A percentile compares a stretch with the other conserved stretches of the same genome.
phyloP scores from a whole-genome alignment of 192 early-diverging fungal species.

The Cetraspora pellucida region DNA sequence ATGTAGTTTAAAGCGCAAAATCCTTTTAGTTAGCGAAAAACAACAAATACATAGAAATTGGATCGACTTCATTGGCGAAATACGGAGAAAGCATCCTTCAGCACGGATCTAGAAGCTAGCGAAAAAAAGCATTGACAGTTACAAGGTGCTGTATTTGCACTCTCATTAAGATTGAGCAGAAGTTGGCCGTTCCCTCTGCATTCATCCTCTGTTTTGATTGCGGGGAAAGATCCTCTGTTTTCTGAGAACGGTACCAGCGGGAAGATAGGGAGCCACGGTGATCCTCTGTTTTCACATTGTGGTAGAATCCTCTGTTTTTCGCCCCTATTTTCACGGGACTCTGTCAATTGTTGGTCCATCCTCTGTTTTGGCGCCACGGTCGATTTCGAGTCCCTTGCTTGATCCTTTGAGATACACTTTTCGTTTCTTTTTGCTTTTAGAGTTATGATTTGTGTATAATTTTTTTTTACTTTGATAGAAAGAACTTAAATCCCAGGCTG shows the following conservation, averaged over 20 bases:
- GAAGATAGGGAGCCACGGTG: constrained; percentile 18
- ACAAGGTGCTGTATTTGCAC: not conserved
- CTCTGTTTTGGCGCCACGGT: constrained; percentile 12
- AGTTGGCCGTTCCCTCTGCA: constrained; percentile 16
- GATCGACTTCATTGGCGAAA: not conserved
- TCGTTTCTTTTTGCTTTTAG: constrained; percentile 7
- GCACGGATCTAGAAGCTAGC: constrained; percentile 3
- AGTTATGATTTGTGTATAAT: not conserved
- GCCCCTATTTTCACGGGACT: constrained; percentile 10
- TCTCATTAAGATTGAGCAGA: not conserved
- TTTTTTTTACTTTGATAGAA: not conserved
- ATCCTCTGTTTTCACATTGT: constrained; percentile 23
- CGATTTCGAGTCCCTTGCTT: not conserved
- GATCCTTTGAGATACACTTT: constrained; percentile 3
- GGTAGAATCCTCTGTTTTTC: constrained; percentile 19
- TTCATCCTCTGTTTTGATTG: constrained; percentile 24
- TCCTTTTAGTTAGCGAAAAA: not conserved
- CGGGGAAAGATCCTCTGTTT: constrained; percentile 25
- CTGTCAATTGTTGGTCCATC: constrained; percentile 13
- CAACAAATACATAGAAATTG: not conserved
- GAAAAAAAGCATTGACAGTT: not conserved
- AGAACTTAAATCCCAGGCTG: not conserved
- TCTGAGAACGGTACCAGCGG: not conserved
- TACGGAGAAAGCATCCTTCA: not conserved
- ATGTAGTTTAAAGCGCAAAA: constrained; percentile 9